Percentiles rank a stretch among this genome's conserved stretches.
These are phyloP conservation scores for Fusarium torulosum DNA, from an alignment of 2,329 filamentous ascomycete genomes.

Conservation along the genomic window DNA sequence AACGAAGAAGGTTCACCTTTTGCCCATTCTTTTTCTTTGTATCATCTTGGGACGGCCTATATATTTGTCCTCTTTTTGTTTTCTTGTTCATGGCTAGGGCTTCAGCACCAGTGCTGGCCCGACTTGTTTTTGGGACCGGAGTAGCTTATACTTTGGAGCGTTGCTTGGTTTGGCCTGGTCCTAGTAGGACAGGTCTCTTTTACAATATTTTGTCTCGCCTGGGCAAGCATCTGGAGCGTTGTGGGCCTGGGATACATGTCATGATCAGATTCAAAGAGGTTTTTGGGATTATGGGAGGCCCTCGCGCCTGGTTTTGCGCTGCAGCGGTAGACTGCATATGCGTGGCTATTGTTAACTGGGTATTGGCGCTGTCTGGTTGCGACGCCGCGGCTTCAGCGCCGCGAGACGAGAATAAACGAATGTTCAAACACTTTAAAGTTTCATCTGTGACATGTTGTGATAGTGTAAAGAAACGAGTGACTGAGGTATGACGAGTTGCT, in stretches of 20 bases:
- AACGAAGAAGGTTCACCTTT: conserved; percentile 48
- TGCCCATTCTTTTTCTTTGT: conserved; percentile 49
- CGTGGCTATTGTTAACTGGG: conserved; percentile 52
- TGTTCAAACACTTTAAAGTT: conserved; percentile 43
- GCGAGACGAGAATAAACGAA: conserved; percentile 57
- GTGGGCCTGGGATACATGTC: conserved; percentile 48
- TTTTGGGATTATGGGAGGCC: conserved; percentile 51
- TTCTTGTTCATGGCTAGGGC: conserved; percentile 35
- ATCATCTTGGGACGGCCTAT: conserved; percentile 48
- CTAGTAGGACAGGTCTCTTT: conserved; percentile 43
- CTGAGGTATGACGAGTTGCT: background rate
- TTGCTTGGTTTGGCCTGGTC: conserved; percentile 49
- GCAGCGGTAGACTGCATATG: conserved; percentile 49
- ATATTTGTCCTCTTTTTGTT: conserved; percentile 50
- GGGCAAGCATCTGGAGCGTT: conserved; percentile 51
- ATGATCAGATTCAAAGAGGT: conserved; percentile 52
- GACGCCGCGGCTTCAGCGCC: conserved; percentile 49
- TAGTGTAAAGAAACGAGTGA: background rate
- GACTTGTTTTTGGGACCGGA: conserved; percentile 38
- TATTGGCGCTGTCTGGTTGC: conserved; percentile 52
- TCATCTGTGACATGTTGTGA: background rate
- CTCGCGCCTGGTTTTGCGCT: conserved; percentile 55
- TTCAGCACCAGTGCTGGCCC: conserved; percentile 33
- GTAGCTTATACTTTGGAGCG: conserved; percentile 43
- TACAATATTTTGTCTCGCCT: conserved; percentile 44